Conservation (phyloP, 805 yeast species). For the Yarrowia hollandica region DNA sequence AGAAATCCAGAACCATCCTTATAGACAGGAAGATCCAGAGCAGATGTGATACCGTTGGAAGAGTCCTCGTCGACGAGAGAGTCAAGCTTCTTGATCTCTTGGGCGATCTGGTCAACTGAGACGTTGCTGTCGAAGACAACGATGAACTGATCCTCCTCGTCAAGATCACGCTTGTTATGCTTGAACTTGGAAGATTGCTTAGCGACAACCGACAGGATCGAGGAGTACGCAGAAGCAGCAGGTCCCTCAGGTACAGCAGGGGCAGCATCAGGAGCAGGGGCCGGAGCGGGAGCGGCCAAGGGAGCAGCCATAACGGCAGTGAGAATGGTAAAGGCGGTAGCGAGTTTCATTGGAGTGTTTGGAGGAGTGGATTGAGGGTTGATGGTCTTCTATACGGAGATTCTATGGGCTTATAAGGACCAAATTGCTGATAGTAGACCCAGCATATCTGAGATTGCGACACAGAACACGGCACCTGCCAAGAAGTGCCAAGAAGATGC, state of each 20-base stretch:
- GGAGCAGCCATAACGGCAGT: constrained; percentile 19
- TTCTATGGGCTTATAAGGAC: constrained; percentile 1
- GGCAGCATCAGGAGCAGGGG: constrained; percentile 11
- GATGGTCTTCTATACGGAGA: background rate
- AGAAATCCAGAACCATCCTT: constrained; percentile 15
- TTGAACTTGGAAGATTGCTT: constrained; percentile 17
- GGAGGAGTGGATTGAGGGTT: background rate
- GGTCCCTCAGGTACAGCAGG: constrained; percentile 4
- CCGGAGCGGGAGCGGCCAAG: constrained; percentile 11
- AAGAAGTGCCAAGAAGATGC: constrained; percentile 16
- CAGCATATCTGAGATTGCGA: background rate
- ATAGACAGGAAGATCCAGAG: background rate
- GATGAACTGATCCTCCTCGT: constrained; percentile 4
- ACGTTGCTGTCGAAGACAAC: background rate
- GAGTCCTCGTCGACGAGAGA: constrained; percentile 4
- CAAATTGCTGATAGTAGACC: background rate
- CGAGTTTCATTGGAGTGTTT: background rate
- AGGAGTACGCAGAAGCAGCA: constrained; percentile 7
- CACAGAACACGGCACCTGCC: constrained; percentile 19
- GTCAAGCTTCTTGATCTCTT: constrained; percentile 17
- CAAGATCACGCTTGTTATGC: constrained; percentile 17
- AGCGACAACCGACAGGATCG: constrained; percentile 12
- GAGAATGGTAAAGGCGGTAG: constrained; percentile 10
- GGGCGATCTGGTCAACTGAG: constrained; percentile 6
- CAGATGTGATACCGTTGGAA: constrained; percentile 10